Conservation (phyloP, 164 flowering plant species). For the Chimonanthus praecox region DNA sequence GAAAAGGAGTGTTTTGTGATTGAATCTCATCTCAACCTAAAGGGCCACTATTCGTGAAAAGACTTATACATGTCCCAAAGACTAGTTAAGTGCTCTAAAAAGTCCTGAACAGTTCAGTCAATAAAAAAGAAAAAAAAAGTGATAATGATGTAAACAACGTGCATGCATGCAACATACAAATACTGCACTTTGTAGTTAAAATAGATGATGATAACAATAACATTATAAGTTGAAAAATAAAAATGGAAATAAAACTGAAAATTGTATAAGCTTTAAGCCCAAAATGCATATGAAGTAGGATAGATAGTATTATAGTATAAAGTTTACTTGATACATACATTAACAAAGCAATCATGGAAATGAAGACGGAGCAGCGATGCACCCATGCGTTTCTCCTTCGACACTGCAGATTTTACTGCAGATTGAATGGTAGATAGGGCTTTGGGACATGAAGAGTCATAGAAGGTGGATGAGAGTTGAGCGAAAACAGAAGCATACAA, state of each 20-base stretch:
- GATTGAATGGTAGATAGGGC: conserved; percentile 14
- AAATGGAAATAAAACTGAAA: too few species aligned
- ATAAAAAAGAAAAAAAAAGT: not conserved
- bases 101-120: too few species aligned
- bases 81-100: too few species aligned
- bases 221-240: too few species aligned
- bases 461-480: conserved; percentile 10
- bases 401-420: conserved; percentile 10
- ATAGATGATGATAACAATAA: too few species aligned
- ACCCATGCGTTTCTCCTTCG: conserved; percentile 15
- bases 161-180: not conserved
- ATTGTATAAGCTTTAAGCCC: not conserved
- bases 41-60: too few species aligned
- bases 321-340: conserved; percentile 6
- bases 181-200: too few species aligned
- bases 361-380: conserved; percentile 18
- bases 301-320: not conserved
- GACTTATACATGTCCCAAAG: too few species aligned
- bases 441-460: conserved; percentile 11
- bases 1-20: too few species aligned
- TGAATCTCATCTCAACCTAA: too few species aligned
- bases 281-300: not conserved
- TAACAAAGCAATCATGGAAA: conserved; percentile 23
- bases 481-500: conserved; percentile 1
- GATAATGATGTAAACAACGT: not conserved